Evolutionary conservation across 139 green algal species (phyloP), one percentile per base, ranked within the genome.

Genomic region (Bryopsis sp.): DNA sequence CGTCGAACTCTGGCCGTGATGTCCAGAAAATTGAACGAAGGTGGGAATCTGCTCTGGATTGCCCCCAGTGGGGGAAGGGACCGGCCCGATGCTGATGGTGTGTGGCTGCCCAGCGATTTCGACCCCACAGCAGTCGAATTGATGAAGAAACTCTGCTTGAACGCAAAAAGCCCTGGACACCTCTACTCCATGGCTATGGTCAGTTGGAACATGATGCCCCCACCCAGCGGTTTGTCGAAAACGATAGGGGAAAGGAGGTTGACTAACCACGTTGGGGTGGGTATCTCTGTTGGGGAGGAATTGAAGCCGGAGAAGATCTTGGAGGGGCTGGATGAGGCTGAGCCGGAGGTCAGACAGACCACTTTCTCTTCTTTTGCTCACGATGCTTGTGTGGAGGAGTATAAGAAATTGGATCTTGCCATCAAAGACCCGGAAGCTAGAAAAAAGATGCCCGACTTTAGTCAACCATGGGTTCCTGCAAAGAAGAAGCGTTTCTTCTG

Each of bases 131-230:
- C 91, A 0, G 89, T 97, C 48, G 94, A 95, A 73, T 86, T 98
- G 39, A 97, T 98, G 90, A 78, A 84, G 32, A 88, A 84, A 63
- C 54, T 86, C 83, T 67, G 62, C 37, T 29, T 38, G 33, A 74
- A 77, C 57, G 73, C 77, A 54, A 88, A 89, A 78, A 75, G 78
- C 57, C 75, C 81, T 1, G 86, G 81, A 1, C 92, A 97, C 81
- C 54, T 98, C 19, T 92, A 91, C 71, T 91, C 94, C 39, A 87
- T 98, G 75, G 84, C 94, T 67, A 97, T 99, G 90, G 88, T 82
- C 67, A 85, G 70, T 11, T 89, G 82, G 59, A 81, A 82, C 43
- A 82, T 99, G 63, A 99, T 99, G 94, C 94, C 94, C 0, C 94
- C 94, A 4, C 92, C 92, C 6, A 76, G 77, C n/a, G 72, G 64